Evolutionary conservation across 768 basidiomycete genomes (phyloP).

Genomic region (Amyloporia xantha): DNA sequence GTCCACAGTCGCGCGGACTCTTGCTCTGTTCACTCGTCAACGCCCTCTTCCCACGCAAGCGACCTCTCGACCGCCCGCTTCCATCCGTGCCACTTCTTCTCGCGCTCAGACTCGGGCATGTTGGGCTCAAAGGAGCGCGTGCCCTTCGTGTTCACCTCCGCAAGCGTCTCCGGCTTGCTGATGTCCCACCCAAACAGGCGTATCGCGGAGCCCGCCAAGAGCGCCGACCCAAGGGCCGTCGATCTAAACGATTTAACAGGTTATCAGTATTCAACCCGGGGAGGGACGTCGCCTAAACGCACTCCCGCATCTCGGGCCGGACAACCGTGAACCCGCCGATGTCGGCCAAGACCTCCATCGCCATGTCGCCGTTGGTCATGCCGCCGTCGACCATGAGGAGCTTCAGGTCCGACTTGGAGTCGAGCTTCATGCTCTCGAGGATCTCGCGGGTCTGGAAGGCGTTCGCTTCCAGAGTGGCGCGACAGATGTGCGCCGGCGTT

Average conservation of each 20-base stretch:
- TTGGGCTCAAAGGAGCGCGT: slow-evolving; percentile 61
- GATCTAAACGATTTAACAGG: slow-evolving; percentile 45
- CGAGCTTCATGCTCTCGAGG: slow-evolving; percentile 90
- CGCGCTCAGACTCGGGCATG: slow-evolving; percentile 44
- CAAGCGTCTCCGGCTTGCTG: slow-evolving; percentile 71
- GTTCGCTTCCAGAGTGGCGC: slow-evolving; percentile 93
- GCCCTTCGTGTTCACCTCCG: slow-evolving; percentile 82
- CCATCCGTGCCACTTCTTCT: slow-evolving; percentile 76
- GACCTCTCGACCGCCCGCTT: slow-evolving; percentile 82
- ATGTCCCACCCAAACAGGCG: slow-evolving; percentile 91
- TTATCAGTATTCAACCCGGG: too few relatives aligned
- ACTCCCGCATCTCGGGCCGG: slow-evolving; percentile 96
- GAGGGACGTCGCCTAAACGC: too few relatives aligned
- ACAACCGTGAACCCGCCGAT: slow-evolving; percentile 89
- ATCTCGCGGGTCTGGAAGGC: slow-evolving; percentile 95
- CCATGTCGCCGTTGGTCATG: slow-evolving; percentile 90
- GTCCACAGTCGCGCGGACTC: too few relatives aligned
- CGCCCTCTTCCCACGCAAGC: slow-evolving; percentile 64
- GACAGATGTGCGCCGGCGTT: slow-evolving; percentile 86
- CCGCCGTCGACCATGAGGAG: slow-evolving; percentile 97
- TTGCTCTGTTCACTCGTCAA: slow-evolving; percentile 17
- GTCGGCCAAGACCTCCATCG: slow-evolving; percentile 82
- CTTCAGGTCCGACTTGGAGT: slow-evolving; percentile 73
- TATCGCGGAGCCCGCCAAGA: slow-evolving; percentile 88
- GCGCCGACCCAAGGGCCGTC: slow-evolving; percentile 91